Conservation (phyloP, 2,329 filamentous ascomycete species). For the Monilinia fructicola region DNA sequence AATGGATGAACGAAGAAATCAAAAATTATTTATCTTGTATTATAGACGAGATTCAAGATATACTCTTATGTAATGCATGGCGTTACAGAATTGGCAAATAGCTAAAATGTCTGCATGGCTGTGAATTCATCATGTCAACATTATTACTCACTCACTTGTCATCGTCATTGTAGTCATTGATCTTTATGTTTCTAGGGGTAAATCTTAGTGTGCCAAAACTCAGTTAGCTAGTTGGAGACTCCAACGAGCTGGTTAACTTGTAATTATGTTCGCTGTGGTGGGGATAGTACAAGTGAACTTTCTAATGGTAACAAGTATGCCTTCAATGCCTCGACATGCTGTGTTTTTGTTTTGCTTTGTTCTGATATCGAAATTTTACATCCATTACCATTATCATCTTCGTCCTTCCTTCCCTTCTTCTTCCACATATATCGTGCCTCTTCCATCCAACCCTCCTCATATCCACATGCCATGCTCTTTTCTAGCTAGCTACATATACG, state of each 20-base stretch:
- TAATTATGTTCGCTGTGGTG: not conserved
- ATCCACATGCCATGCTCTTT: not conserved
- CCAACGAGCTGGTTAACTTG: too few species aligned
- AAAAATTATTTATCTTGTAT: not conserved
- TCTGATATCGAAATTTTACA: not conserved
- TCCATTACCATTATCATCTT: not conserved
- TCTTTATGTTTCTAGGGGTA: too few species aligned
- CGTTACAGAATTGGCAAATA: not conserved
- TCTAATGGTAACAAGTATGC: not conserved
- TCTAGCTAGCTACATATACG: not conserved
- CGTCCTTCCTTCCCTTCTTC: not conserved
- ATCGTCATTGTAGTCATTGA: not conserved
- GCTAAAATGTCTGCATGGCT: not conserved
- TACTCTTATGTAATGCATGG: not conserved
- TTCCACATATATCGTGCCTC: too few species aligned
- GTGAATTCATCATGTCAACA: not conserved
- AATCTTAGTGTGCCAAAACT: too few species aligned
- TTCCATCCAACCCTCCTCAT: not conserved
- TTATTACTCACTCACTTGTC: not conserved
- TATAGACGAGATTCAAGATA: not conserved
- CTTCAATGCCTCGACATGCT: not conserved
- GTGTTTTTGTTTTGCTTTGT: not conserved
- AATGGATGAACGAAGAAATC: not conserved
- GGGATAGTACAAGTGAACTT: not conserved
- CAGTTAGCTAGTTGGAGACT: not conserved